These are phyloP conservation scores for Erysiphe pulchra DNA, from an alignment of 2,329 filamentous ascomycete genomes.

Conservation along the genomic window DNA sequence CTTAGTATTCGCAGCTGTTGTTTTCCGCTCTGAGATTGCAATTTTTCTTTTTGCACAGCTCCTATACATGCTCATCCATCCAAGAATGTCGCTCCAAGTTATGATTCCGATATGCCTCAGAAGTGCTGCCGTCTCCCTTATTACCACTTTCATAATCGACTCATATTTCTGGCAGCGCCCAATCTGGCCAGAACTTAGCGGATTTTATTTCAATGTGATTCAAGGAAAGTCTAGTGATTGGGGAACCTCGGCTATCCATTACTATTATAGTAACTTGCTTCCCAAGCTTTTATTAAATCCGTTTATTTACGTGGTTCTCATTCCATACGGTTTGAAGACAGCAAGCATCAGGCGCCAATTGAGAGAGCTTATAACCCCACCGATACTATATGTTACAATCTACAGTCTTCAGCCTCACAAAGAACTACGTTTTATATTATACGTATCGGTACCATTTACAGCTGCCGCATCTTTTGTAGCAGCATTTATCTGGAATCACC, in stretches of 20 bases:
- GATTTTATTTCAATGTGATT: conserved; percentile 78
- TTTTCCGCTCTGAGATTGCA: conserved; percentile 79
- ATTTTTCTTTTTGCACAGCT: conserved; percentile 48
- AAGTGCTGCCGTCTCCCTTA: conserved; percentile 40
- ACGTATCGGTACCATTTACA: conserved; percentile 58
- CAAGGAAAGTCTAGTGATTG: conserved; percentile 62
- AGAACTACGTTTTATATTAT: conserved; percentile 86
- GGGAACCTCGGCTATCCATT: conserved; percentile 68
- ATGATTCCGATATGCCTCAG: conserved; percentile 40
- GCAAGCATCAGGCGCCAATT: conserved; percentile 20
- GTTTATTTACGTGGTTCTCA: conserved; percentile 26
- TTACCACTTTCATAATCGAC: conserved; percentile 50
- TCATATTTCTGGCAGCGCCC: conserved; percentile 80
- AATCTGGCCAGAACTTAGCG: conserved; percentile 74
- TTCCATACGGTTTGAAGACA: conserved; percentile 24
- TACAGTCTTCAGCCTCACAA: conserved; percentile 90
- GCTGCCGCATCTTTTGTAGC: conserved; percentile 51
- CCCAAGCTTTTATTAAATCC: conserved; percentile 73
- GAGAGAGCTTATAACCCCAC: conserved; percentile 32
- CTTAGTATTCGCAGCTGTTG: conserved; percentile 52
- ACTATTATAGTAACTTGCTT: conserved; percentile 60
- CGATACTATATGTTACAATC: conserved; percentile 43
- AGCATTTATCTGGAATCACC: conserved; percentile 39
- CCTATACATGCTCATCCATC: conserved; percentile 32
- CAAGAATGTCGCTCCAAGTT: conserved; percentile 24